These are phyloP conservation scores for Narthecium ossifragum DNA, from an alignment of 106 monocot genomes.

Conservation along the genomic window DNA sequence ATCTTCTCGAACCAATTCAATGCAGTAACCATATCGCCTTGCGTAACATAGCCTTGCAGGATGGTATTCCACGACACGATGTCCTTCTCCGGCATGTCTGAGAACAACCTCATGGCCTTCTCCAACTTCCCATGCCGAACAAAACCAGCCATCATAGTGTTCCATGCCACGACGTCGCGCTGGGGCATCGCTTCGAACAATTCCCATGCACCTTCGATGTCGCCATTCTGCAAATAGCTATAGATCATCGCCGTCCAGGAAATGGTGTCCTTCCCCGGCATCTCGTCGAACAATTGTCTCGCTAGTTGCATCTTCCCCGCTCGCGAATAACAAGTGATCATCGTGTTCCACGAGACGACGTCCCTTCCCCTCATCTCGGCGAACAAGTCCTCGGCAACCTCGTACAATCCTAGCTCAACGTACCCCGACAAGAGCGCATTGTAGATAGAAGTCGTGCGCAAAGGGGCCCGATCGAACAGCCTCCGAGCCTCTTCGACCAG, in stretches of 20 bases:
- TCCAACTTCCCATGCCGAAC: conserved; percentile 41
- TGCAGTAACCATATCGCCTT: conserved; percentile 29
- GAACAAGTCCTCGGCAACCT: conserved; percentile 43
- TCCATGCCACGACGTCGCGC: conserved; percentile 56
- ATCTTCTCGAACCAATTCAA: conserved; percentile 44
- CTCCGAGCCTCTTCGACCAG: conserved; percentile 33
- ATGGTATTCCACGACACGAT: conserved; percentile 66
- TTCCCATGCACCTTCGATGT: conserved; percentile 19
- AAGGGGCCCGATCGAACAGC: conserved; percentile 33
- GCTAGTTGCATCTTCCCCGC: conserved; percentile 39
- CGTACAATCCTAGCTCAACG: conserved; percentile 33
- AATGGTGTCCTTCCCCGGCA: conserved; percentile 46
- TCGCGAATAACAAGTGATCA: conserved; percentile 49
- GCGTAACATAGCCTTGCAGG: conserved; percentile 42
- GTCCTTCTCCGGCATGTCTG: conserved; percentile 42
- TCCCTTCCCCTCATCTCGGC: conserved; percentile 27
- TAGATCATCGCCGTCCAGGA: conserved; percentile 61
- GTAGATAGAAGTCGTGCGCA: conserved; percentile 19
- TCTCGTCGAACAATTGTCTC: conserved; percentile 35
- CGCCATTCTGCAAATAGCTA: conserved; percentile 39
- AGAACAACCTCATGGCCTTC: conserved; percentile 50
- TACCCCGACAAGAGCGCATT: conserved; percentile 54
- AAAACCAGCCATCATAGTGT: conserved; percentile 68
- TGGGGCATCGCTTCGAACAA: conserved; percentile 45
- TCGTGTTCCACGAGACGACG: conserved; percentile 45